Percentiles rank a stretch among this genome's conserved stretches.
Evolutionary conservation across 1,284 basidiomycete species (phyloP).

Genomic region (Pascua guehoae): DNA sequence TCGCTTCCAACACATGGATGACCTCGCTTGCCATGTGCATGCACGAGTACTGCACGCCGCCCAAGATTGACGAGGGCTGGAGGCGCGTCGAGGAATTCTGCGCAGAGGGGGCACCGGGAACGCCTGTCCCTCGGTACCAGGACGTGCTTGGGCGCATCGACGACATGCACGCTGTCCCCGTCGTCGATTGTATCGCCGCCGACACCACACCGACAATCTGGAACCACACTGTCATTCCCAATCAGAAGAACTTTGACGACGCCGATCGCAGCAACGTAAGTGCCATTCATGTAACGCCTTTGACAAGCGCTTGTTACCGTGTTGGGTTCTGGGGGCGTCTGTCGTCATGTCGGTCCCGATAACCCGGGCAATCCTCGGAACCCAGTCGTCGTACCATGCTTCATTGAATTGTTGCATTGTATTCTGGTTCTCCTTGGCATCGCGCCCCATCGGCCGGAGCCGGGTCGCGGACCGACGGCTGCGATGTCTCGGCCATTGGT

Average conservation of each 20-base stretch:
- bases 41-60: conserved; percentile 15
- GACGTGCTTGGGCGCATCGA: not conserved
- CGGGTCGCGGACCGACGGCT: no score
- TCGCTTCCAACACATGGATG: not conserved
- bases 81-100: not conserved
- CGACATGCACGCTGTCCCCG: not conserved
- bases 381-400: no score
- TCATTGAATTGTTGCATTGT: no score
- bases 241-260: conserved; percentile 2
- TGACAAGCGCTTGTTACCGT: no score
- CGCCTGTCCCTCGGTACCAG: not conserved
- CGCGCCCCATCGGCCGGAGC: no score
- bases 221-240: not conserved
- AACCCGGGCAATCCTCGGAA: no score
- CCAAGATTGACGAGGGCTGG: conserved; percentile 8
- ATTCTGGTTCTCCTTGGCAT: no score
- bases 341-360: no score
- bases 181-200: conserved; percentile 2
- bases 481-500: no score
- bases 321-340: no score
- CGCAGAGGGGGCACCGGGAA: not conserved
- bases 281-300: not conserved
- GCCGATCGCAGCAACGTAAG: conserved; percentile 1
- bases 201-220: not conserved
- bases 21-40: conserved; percentile 20